phyloP scores from a whole-genome alignment of 148 eudicot species.

The Fagopyrum esculentum region DNA sequence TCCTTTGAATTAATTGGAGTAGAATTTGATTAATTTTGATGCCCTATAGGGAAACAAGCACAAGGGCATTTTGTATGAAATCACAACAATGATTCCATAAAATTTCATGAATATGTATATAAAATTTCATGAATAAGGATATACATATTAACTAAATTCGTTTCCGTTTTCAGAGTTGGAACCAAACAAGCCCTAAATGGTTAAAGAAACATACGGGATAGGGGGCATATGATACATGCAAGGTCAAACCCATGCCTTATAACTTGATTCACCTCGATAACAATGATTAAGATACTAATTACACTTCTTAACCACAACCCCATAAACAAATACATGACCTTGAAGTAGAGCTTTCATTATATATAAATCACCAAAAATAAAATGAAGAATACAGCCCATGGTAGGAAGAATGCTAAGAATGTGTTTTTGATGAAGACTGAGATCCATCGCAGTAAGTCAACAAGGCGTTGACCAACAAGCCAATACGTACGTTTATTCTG shows the following conservation, averaged over 20 bases:
- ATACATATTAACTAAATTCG: too few species aligned
- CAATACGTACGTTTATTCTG: background rate
- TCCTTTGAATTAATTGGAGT: too few species aligned
- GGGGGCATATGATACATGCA: background rate
- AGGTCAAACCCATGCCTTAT: background rate
- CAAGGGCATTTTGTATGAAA: too few species aligned
- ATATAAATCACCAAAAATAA: background rate
- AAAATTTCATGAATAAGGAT: too few species aligned
- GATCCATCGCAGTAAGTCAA: background rate
- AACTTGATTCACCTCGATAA: background rate
- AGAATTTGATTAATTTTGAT: too few species aligned
- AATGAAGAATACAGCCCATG: background rate
- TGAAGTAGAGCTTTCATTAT: background rate
- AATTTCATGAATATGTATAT: too few species aligned
- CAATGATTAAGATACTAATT: background rate
- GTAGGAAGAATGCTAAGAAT: constrained; percentile 10
- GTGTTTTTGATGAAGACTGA: background rate
- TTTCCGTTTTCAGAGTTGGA: too few species aligned
- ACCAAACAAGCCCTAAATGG: background rate
- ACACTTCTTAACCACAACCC: constrained; percentile 2
- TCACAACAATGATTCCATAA: too few species aligned
- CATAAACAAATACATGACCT: background rate
- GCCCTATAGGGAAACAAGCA: too few species aligned
- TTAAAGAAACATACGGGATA: background rate
- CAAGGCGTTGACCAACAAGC: constrained; percentile 9